Evolutionary conservation across 768 basidiomycete genomes (phyloP), one percentile per base, ranked within the genome.

Genomic region (Tricholomella constricta): DNA sequence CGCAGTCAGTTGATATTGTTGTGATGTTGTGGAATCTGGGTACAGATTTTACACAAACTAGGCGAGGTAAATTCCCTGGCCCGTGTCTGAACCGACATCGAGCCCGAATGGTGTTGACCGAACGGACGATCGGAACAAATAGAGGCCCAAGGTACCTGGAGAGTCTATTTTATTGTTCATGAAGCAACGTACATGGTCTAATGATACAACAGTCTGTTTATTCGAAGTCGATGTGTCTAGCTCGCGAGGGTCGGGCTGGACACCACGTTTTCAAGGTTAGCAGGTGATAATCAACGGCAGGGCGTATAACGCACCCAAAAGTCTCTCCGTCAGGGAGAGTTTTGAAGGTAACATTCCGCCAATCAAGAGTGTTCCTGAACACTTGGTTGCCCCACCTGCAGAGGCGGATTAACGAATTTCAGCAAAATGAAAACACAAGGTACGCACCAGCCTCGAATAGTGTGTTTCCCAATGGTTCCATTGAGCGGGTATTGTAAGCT

Each of bases 401-500:
- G 29, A 19, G n/a, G 12, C 9, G n/a, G n/a, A n/a, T n/a, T n/a
- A n/a, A n/a, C n/a, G n/a, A n/a, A 19, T 9, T 10, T 48, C n/a
- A 20, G 23, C 9, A 17, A 31, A 31, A 12, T 17, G 3, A 36
- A 15, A n/a, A n/a, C n/a, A n/a, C n/a, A n/a, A n/a, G n/a, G 20
- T 14, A 63, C 63, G 11, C 29, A 73, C 75, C 78, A 78, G 35
- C 54, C 44, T 53, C 70, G 72, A 29, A 79, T 68, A 6, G 71
- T 69, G 17, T 61, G 41, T 22, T 37, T 22, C 11, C 76, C 78
- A 31, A 78, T 74, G 23, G 56, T 55, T 23, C 78, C 78, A 44
- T 74, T 62, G 20, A 73, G 55, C 4, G 77, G 78, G 54, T 76
- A 79, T 67, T 80, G 78, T 45, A 79, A 62, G 58, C 77, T 77